phyloP scores from a whole-genome alignment of 1,284 basidiomycete genomes.

The Malassezia vespertilionis region DNA sequence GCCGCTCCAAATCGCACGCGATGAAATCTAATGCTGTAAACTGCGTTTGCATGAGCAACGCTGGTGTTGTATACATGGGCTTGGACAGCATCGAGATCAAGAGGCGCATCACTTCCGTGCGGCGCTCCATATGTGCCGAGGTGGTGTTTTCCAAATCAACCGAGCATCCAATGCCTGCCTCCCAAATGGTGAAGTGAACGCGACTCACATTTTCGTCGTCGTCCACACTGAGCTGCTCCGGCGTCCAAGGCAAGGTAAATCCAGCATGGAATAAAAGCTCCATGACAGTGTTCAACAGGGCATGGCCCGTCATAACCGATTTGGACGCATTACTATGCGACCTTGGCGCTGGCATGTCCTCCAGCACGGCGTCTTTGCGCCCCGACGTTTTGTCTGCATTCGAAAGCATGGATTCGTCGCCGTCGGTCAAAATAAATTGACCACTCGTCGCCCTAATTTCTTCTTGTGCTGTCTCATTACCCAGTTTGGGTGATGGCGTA shows the following conservation, averaged over 20 bases:
- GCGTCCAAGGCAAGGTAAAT: slow-evolving; percentile 43
- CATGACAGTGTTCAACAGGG: slow-evolving; percentile 17
- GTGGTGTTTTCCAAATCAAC: slow-evolving; percentile 28
- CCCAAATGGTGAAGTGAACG: slow-evolving; percentile 39
- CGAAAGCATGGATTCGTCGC: slow-evolving; percentile 16
- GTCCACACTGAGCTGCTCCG: slow-evolving; percentile 28
- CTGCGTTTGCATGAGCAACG: slow-evolving; percentile 11
- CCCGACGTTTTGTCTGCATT: neutral
- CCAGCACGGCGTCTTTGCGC: neutral
- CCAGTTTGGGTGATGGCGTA: neutral
- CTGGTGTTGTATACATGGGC: slow-evolving; percentile 33
- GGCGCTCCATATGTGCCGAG: slow-evolving; percentile 25
- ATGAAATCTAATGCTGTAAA: slow-evolving; percentile 26
- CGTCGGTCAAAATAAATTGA: slow-evolving; percentile 42
- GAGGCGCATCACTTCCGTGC: slow-evolving; percentile 33
- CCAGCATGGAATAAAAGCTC: slow-evolving; percentile 43
- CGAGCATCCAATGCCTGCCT: slow-evolving; percentile 39
- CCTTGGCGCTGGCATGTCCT: no score
- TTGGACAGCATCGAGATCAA: slow-evolving; percentile 41
- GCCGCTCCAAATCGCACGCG: slow-evolving; percentile 24
- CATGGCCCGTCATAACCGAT: neutral
- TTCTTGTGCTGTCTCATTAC: neutral
- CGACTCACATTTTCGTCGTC: slow-evolving; percentile 11
- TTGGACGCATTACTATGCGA: no score
- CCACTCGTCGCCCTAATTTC: neutral